Evolutionary conservation across 768 basidiomycete species (phyloP).

Genomic region (Mrakia frigida): DNA sequence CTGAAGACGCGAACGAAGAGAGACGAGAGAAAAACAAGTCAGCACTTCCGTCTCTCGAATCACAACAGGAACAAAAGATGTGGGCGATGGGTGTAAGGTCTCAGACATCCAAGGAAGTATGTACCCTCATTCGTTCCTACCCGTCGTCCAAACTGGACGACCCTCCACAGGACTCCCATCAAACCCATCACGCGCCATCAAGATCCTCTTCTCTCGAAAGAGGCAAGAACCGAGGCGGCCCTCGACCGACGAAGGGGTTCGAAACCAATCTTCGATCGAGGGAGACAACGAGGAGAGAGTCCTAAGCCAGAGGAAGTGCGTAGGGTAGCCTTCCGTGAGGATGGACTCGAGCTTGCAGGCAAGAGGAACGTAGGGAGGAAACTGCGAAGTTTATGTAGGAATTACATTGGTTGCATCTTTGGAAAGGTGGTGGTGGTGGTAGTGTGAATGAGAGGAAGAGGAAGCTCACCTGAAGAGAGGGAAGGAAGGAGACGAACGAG

Average conservation of each 20-base stretch:
- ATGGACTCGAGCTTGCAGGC: constrained; percentile 27
- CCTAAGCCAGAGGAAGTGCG: constrained; percentile 3
- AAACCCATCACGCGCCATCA: constrained; percentile 26
- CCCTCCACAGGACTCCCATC: constrained; percentile 13
- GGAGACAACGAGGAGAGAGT: constrained; percentile 16
- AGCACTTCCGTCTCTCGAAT: not conserved
- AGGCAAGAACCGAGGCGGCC: constrained; percentile 27
- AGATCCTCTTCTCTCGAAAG: not conserved
- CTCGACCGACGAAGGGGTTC: constrained; percentile 19
- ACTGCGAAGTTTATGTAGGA: constrained; percentile 31
- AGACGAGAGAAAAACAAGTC: not conserved
- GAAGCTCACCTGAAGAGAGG: not conserved
- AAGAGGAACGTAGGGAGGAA: constrained; percentile 30
- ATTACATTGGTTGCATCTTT: constrained; percentile 6
- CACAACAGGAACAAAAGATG: not conserved
- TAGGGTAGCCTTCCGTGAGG: constrained; percentile 1
- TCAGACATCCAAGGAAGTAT: constrained; percentile 21
- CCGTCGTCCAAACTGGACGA: constrained; percentile 7
- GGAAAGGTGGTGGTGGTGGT: constrained; percentile 8
- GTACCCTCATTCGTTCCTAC: constrained; percentile 16
- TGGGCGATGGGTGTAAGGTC: not conserved
- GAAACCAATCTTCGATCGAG: constrained; percentile 11
- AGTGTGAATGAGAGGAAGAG: not conserved
- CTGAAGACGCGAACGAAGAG: not conserved
- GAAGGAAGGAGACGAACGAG: not conserved